Evolutionary conservation across 192 early-diverging fungal species (phyloP), one percentile per base, ranked within the genome.

Genomic region (Podila minutissima): DNA sequence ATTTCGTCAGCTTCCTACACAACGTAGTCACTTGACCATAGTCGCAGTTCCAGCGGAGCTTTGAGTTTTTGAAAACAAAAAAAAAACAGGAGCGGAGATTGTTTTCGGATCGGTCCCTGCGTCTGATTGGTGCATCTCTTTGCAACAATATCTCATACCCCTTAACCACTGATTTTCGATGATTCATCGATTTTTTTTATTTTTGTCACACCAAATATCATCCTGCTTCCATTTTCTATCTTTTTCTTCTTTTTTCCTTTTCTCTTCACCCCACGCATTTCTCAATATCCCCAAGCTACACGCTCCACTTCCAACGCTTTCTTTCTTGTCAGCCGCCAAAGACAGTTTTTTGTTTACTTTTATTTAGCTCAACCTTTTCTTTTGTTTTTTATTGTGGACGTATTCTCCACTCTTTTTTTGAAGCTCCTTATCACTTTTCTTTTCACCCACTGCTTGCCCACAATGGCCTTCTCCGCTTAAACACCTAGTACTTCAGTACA

Each of bases 381-480:
- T 69, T 28, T 37, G 12, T 58, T 59, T 48, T 69, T 46, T 69
- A 50, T 60, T 60, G 67, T 69, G 67, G 67, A 69, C 67, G 67
- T 69, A 69, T 38, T 69, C 67, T 69, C 67, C 67, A 69, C 67
- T 29, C 31, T 37, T 67, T 67, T 50, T 62, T 62, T 62, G 15
- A 28, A 22, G 57, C 57, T 13, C 41, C 31, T 62, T 17, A 19
- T 28, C 48, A 29, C 53, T 64, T 51, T 53, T 72, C 37, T 50
- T 24, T 59, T 22, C n/a, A 29, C 32, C 49, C 66, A 55, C 29
- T 57, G 51, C 26, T 67, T 81, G 66, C 66, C 77, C 77, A 73
- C 59, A 59, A 81, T 81, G 77, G 70, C 71, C 62, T 73, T 73
- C 71, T 64, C 77, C 57, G 77, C 77, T 81, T 81, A 81, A 81